Evolutionary conservation across 441 rosid species (phyloP).

Genomic region (Raphanus hybrid): DNA sequence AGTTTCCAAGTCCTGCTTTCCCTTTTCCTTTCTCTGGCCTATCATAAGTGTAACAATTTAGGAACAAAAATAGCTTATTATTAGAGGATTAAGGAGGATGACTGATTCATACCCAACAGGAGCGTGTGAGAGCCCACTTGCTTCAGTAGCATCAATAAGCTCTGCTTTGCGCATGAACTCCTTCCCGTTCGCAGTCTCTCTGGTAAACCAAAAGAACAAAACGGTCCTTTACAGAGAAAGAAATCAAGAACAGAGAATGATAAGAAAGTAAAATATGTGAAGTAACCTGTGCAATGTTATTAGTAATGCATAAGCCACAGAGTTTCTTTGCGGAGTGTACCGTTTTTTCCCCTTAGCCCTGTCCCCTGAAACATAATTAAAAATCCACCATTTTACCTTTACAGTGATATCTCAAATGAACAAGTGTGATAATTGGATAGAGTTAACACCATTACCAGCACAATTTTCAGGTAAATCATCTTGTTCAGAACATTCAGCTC

Average conservation of each 20-base stretch:
- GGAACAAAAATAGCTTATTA: no score
- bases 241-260: neutral
- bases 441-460: no score
- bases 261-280: no score
- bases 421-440: neutral
- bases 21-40: slow-evolving; percentile 88
- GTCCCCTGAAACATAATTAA: slow-evolving; percentile 47
- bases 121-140: slow-evolving; percentile 87
- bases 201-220: slow-evolving; percentile 33
- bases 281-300: slow-evolving; percentile 69
- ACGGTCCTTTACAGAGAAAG: neutral
- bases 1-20: slow-evolving; percentile 69
- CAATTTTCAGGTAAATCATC: slow-evolving; percentile 50
- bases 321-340: slow-evolving; percentile 79
- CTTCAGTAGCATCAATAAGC: slow-evolving; percentile 91
- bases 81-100: neutral
- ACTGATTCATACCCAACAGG: slow-evolving; percentile 62
- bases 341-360: slow-evolving; percentile 54
- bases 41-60: no score
- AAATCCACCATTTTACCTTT: neutral
- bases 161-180: slow-evolving; percentile 87
- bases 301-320: slow-evolving; percentile 83
- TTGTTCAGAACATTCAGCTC: slow-evolving; percentile 54
- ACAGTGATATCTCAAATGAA: slow-evolving; percentile 34
- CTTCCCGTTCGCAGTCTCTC: slow-evolving; percentile 66